Evolutionary conservation across 2,329 filamentous ascomycete genomes (phyloP).

Genomic region (Aspergillus felis): DNA sequence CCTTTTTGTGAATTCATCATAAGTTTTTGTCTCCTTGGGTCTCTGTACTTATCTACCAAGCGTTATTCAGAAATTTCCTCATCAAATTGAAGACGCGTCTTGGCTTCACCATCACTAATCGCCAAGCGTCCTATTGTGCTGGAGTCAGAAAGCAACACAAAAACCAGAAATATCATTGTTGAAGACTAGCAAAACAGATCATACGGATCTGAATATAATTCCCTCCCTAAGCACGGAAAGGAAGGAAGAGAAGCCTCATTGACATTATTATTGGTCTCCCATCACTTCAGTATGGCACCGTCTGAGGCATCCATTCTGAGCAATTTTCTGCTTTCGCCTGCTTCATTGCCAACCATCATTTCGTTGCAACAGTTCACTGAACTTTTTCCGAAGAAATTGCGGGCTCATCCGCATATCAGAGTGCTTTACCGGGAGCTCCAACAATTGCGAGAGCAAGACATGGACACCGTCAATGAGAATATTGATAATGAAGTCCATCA

Average conservation of each 20-base stretch:
- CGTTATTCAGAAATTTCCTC: not conserved
- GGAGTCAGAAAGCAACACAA: not conserved
- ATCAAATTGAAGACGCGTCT: not conserved
- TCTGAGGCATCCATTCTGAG: conserved; percentile 71
- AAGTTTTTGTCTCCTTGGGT: not conserved
- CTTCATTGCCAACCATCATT: conserved; percentile 68
- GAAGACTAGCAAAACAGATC: not conserved
- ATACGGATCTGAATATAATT: not conserved
- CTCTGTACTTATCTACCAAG: not conserved
- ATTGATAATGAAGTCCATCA: conserved; percentile 37
- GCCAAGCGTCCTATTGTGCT: not conserved
- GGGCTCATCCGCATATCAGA: conserved; percentile 63
- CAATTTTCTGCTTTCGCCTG: conserved; percentile 74
- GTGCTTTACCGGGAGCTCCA: conserved; percentile 76
- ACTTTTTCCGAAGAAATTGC: conserved; percentile 67
- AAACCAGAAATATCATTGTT: not conserved
- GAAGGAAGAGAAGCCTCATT: not conserved
- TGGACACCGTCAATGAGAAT: conserved; percentile 62
- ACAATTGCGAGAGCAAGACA: conserved; percentile 63
- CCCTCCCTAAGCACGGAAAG: not conserved
- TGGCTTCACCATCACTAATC: not conserved
- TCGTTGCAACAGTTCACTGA: conserved; percentile 71
- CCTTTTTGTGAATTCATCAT: not conserved
- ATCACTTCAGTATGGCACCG: conserved; percentile 57
- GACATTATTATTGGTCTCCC: not conserved